Evolutionary conservation across 2,329 filamentous ascomycete genomes (phyloP), one percentile per base, ranked within the genome.

Genomic region (Fusarium sp.): DNA sequence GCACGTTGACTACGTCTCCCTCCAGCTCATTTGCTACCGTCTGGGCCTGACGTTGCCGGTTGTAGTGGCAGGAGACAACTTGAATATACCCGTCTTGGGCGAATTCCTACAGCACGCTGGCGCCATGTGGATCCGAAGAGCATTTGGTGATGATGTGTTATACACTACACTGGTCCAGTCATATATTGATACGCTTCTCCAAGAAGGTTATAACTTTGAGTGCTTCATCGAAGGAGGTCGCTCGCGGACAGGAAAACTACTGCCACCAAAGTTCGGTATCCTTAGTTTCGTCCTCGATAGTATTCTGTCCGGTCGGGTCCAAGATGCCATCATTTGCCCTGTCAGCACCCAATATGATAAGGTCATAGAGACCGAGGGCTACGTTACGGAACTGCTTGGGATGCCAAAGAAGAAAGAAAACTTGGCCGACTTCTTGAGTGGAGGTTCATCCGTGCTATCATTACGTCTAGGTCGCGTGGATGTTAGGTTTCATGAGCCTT

Each of bases 271-370:
- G 77, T 98, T 98, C 72, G 96, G 96, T 12, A 98, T 99, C 63
- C 83, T 99, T 29, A 93, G 90, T 76, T 99, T 98, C 75, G 88
- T 98, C 42, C 83, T 99, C 20, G 96, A 99, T 73, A 97, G 94
- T 73, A 86, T 99, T 16, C 83, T 98, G 8, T 97, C 93, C 0
- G 94, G 95, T 1, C 88, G 95, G 9, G 94, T 97, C 1, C 86
- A 97, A 49, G 96, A 99, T 79, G 91, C 94, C 32, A 92, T 98
- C 44, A 94, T 99, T 55, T 97, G 95, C 74, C 96, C 96, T 1
- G 96, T 99, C 47, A 97, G 93, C 79, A 98, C 95, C 1, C 96
- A 99, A 78, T 99, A 99, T 78, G 96, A 99, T 84, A 99, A 98
- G 78, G 96, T 99, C 59, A 97, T 99, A 64, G 96, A 99, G 80